Evolutionary conservation across 805 yeast species (phyloP).

Genomic region (Saccharomycopsis javanensis): DNA sequence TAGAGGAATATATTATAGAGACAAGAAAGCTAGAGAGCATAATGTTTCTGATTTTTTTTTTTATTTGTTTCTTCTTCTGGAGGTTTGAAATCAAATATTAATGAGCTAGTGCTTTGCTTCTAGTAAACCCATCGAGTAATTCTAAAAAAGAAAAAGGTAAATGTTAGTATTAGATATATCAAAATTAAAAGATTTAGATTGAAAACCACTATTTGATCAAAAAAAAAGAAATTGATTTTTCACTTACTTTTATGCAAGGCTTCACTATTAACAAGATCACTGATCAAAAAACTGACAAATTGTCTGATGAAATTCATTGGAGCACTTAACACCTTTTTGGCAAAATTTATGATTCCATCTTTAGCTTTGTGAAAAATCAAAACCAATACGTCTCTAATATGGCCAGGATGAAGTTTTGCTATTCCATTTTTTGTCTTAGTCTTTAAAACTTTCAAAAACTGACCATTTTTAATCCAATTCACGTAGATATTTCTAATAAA

Average conservation of each 20-base stretch:
- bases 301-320: slow-evolving; percentile 15
- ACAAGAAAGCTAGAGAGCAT: too few relatives aligned
- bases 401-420: slow-evolving; percentile 14
- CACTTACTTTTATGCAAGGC: slow-evolving; percentile 12
- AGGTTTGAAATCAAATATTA: not conserved
- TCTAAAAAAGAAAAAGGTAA: slow-evolving; percentile 7
- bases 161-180: not conserved
- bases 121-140: not conserved
- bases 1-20: not conserved
- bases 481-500: slow-evolving; percentile 14
- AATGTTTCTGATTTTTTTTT: too few relatives aligned
- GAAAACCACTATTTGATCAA: not conserved
- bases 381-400: slow-evolving; percentile 16
- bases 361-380: slow-evolving; percentile 15
- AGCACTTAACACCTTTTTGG: slow-evolving; percentile 17
- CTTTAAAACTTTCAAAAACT: slow-evolving; percentile 9
- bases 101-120: not conserved
- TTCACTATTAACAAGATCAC: slow-evolving; percentile 11
- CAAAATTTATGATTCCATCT: slow-evolving; percentile 13
- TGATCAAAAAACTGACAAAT: slow-evolving; percentile 15
- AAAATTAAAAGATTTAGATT: too few relatives aligned
- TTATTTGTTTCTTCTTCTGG: too few relatives aligned
- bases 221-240: not conserved
- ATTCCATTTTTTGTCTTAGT: slow-evolving; percentile 17
- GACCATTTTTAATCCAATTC: slow-evolving; percentile 16